Base-by-base conservation (phyloP, 208 protist species). In the Leishmania tarentolae region DNA sequence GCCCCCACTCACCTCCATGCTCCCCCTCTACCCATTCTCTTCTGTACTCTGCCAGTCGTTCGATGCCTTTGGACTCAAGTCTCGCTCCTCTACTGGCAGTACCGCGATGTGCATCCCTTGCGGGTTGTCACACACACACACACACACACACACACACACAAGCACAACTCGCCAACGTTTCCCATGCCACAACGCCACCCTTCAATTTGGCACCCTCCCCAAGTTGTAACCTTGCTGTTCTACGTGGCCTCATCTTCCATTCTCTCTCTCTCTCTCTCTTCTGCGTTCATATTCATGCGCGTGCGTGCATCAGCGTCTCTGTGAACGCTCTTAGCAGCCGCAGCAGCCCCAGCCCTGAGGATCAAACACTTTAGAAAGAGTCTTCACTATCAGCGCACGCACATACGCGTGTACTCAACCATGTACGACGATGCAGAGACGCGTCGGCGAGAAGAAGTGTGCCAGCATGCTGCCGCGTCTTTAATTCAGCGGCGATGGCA, bases 401-500 rank as follows among this genome's bases (percentile, higher is more conserved):
- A 70, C 79, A 72, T 15, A 35, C 24, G 59, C 37, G 56, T 24
- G 42, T 31, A 44, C 17, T 76, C 17, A 13, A 66, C 13, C 17
- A 87, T 88, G 80, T 85, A 87, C 75, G 76, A 91, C 57, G 89
- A 92, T 52, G 84, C 88, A 40, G 85, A 91, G 75, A 72, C 80
- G 79, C 85, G 85, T 77, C 65, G 84, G 47, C 84, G 85, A 11
- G 93, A 96, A 52, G 90, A 93, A 83, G 76, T 76, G 15, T 61
- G 63, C 77, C 90, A 93, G 76, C 74, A 82, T 21, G 77, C 78
- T 35, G 94, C 94, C 3, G 94, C 93, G 0, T 65, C 66, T 15
- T 74, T 92, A n/a, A 96, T 97, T 44, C 94, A 97, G 86, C 76
- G 81, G 42, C 84, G 86, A 28, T 97, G 94, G 94, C 84, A 80